Evolutionary conservation across 768 basidiomycete species (phyloP).

Genomic region (Leucocoprinus birnbaumii): DNA sequence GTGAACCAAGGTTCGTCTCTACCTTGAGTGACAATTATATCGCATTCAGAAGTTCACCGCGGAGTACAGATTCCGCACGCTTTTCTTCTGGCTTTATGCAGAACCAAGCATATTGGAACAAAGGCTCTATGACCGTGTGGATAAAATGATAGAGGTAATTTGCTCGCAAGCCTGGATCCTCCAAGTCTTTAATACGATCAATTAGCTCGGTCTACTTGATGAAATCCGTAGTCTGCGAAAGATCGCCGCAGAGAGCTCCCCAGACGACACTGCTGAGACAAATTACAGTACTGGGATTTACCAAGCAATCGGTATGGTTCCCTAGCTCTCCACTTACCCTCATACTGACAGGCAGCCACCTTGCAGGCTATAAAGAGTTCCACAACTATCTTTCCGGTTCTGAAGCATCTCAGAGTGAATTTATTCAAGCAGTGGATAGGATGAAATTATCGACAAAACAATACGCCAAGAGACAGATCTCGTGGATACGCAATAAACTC

Average conservation of each 20-base stretch:
- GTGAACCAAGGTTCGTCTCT: constrained; percentile 48
- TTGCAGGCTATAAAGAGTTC: constrained; percentile 90
- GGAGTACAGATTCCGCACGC: constrained; percentile 68
- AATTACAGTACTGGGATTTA: constrained; percentile 86
- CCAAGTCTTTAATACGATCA: constrained; percentile 7
- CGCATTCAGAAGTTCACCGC: neutral
- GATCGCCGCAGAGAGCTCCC: constrained; percentile 20
- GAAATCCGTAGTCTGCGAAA: constrained; percentile 65
- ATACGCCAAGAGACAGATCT: constrained; percentile 89
- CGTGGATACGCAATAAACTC: constrained; percentile 91
- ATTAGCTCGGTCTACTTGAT: constrained; percentile 72
- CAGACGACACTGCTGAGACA: constrained; percentile 13
- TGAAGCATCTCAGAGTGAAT: constrained; percentile 33
- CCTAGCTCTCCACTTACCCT: neutral
- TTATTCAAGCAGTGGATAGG: constrained; percentile 60
- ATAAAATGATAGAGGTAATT: constrained; percentile 90
- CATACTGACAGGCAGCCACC: neutral
- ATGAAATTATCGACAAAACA: constrained; percentile 89
- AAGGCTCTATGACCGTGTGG: constrained; percentile 78
- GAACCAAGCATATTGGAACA: constrained; percentile 56
- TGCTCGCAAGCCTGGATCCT: too few relatives aligned
- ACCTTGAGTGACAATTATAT: neutral
- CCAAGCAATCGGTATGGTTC: constrained; percentile 79
- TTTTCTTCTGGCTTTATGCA: constrained; percentile 92
- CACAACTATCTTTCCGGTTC: constrained; percentile 52